phyloP scores from a whole-genome alignment of 2,329 filamentous ascomycete genomes.

The Ophiostoma populinum region DNA sequence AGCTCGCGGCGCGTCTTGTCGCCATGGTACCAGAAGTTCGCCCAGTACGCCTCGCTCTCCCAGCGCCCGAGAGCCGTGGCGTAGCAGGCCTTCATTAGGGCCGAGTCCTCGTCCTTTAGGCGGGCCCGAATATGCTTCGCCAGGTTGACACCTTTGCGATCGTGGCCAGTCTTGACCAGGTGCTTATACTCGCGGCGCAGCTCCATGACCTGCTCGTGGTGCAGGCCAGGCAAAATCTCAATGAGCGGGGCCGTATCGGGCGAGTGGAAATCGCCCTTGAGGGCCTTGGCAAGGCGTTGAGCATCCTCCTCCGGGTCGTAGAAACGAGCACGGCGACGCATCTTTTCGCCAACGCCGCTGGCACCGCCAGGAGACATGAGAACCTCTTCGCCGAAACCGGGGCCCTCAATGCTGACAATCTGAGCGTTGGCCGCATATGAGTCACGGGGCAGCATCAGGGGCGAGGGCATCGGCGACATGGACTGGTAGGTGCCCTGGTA shows the following conservation, averaged over 20 bases:
- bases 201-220: conserved; percentile 74
- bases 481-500: conserved; percentile 91
- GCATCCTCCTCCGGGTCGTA: conserved; percentile 75
- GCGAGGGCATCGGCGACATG: conserved; percentile 85
- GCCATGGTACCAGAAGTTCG: conserved; percentile 92
- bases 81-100: conserved; percentile 82
- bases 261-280: conserved; percentile 43
- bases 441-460: conserved; percentile 42
- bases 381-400: conserved; percentile 25
- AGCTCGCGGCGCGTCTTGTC: conserved; percentile 73
- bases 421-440: conserved; percentile 21
- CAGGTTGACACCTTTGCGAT: conserved; percentile 64
- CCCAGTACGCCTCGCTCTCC: conserved; percentile 94
- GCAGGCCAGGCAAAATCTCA: conserved; percentile 67
- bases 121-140: conserved; percentile 68
- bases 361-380: conserved; percentile 10
- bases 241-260: conserved; percentile 57
- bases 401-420: conserved; percentile 33
- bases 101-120: conserved; percentile 55
- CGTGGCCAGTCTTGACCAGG: conserved; percentile 59
- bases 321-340: conserved; percentile 51
- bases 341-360: conserved; percentile 24
- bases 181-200: conserved; percentile 82
- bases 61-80: conserved; percentile 75
- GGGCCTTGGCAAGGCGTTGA: conserved; percentile 53